Percentiles rank a stretch among this genome's conserved stretches.
phyloP scores from a whole-genome alignment of 169 alveolate genomes.

The Theileria parva region DNA sequence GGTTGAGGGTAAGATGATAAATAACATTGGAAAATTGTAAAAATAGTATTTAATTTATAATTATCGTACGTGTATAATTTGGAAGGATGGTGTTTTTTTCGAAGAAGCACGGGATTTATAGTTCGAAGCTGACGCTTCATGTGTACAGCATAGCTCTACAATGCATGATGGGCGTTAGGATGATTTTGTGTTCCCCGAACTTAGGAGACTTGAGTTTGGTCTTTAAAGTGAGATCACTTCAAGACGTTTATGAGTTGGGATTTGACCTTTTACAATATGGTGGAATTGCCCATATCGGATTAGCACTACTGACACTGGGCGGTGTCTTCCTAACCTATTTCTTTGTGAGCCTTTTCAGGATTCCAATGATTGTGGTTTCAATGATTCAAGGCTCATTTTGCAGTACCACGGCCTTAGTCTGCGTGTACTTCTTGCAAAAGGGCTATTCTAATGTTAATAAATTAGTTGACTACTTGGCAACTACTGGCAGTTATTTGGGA shows the following conservation, averaged over 20 bases:
- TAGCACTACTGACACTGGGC: constrained; percentile 36
- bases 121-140: constrained; percentile 57
- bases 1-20: too few species aligned
- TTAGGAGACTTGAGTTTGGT: constrained; percentile 21
- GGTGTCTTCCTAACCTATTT: constrained; percentile 46
- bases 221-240: constrained; percentile 28
- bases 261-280: constrained; percentile 58
- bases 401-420: constrained; percentile 45
- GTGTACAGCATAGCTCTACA: constrained; percentile 58
- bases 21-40: too few species aligned
- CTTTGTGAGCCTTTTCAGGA: constrained; percentile 39
- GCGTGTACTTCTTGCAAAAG: constrained; percentile 43
- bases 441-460: constrained; percentile 41
- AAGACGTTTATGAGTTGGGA: constrained; percentile 29
- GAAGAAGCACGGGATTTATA: constrained; percentile 56
- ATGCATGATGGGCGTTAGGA: constrained; percentile 32
- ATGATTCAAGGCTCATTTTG: constrained; percentile 54
- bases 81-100: constrained; percentile 37
- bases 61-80: too few species aligned
- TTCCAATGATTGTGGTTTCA: constrained; percentile 55
- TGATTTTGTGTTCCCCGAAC: constrained; percentile 61
- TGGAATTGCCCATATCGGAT: constrained; percentile 43
- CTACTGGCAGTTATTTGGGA: constrained; percentile 15
- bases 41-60: too few species aligned
- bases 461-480: constrained; percentile 13